Base-by-base conservation (phyloP, 108 stramenopile species). In the Stephanodiscus minutulus region DNA sequence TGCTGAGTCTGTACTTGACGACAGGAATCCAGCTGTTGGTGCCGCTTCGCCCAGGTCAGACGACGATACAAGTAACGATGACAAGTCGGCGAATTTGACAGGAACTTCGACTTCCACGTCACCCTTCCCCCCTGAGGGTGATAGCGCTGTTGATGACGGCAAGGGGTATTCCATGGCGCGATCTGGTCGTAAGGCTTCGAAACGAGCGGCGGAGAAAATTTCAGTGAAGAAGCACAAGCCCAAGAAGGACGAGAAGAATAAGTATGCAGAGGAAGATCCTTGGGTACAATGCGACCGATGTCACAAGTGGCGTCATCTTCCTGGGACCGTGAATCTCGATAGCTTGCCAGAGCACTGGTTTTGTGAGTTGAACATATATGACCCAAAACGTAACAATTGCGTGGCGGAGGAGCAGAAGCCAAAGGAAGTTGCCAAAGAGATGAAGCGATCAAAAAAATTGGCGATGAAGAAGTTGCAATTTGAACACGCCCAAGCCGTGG, bases 261-360 rank as follows among this genome's bases (percentile, higher is more conserved):
- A 85, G 48, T 56, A 64, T 18, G 73, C 61, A 12, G 70, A 90
- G 63, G 79, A 88, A 61, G 54, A 77, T 41, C 85, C 90, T 29
- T 96, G 95, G 95, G 95, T 92, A 15, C 91, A 92, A 66, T 96
- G 95, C 74, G 95, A 96, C 46, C 72, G 72, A 10, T 96, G 95
- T 72, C 72, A 74, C 22, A 92, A 94, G 60, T 96, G 95, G 95
- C 91, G 95, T 35, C 74, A 88, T 66, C 71, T 96, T 15, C 91
- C 95, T 12, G 70, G 76, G 36, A 49, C 70, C 46, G 79, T 93
- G 25, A 72, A 91, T 66, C 64, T 81, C 24, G 72, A 86, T 9
- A 73, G 68, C 11, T 72, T 96, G 13, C 91, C 93, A 25, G 88
- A 93, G 17, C 58, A 81, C 50, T 96, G 95, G 95, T 94, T 83